Evolutionary conservation across 306 rosid species (phyloP).

Genomic region (Echinosophora koreensis): DNA sequence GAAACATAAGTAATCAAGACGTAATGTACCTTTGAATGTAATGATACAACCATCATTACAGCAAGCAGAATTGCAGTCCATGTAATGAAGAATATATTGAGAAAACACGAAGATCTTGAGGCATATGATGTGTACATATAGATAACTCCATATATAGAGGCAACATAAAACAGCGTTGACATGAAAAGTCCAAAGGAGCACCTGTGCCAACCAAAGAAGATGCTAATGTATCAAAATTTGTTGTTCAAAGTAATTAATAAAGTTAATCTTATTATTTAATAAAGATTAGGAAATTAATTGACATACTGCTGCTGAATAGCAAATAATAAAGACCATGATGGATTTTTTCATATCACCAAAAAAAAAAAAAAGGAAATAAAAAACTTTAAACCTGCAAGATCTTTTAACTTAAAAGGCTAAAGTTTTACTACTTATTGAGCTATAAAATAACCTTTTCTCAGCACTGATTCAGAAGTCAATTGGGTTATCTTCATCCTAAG

Average conservation of each 20-base stretch:
- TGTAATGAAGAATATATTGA: constrained; percentile 85
- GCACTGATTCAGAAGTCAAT: background rate
- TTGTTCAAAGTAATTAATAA: background rate
- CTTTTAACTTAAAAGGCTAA: background rate
- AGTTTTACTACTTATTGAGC: background rate
- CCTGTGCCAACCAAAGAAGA: constrained; percentile 58
- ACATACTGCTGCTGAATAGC: background rate
- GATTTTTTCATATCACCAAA: background rate
- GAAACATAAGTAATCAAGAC: background rate
- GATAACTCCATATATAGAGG: constrained; percentile 70
- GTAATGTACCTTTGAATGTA: constrained; percentile 76
- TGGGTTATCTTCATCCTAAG: background rate
- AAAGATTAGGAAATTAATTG: background rate
- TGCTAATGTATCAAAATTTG: background rate
- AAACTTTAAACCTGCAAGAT: background rate
- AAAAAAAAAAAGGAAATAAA: background rate
- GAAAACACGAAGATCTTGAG: constrained; percentile 62
- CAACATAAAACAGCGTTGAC: constrained; percentile 76
- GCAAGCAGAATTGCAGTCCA: constrained; percentile 85
- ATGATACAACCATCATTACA: constrained; percentile 69
- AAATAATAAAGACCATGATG: background rate
- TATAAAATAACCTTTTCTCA: background rate
- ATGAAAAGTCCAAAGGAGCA: constrained; percentile 74
- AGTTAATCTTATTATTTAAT: background rate
- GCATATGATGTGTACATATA: constrained; percentile 66